These are phyloP conservation scores for Naganishia vaughanmartiniae DNA, from an alignment of 768 basidiomycete genomes.

Conservation along the genomic window DNA sequence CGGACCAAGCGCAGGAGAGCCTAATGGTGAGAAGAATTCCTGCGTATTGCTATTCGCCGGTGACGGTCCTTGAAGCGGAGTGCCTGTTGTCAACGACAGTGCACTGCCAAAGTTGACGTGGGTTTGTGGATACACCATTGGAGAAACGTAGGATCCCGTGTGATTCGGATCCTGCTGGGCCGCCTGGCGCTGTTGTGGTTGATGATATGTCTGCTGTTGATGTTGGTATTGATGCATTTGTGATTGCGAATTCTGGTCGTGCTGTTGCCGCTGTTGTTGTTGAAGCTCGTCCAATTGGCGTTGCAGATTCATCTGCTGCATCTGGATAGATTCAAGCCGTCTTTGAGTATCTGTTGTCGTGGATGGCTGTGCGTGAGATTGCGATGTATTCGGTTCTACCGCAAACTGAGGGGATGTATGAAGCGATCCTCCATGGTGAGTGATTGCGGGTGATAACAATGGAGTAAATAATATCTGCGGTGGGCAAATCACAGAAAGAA, in stretches of 20 bases:
- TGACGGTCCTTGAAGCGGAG: slow-evolving; percentile 58
- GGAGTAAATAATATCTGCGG: slow-evolving; percentile 51
- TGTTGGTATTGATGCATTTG: slow-evolving; percentile 38
- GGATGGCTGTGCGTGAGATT: not conserved
- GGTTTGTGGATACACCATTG: slow-evolving; percentile 55
- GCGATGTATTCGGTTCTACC: not conserved
- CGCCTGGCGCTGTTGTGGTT: slow-evolving; percentile 44
- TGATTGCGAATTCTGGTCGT: slow-evolving; percentile 32
- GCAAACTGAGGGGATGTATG: slow-evolving; percentile 26
- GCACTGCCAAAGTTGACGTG: slow-evolving; percentile 48
- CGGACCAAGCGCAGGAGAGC: slow-evolving; percentile 53
- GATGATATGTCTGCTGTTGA: slow-evolving; percentile 37
- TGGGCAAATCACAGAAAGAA: not conserved
- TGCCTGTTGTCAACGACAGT: slow-evolving; percentile 48
- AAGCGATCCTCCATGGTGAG: slow-evolving; percentile 14
- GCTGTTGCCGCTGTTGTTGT: slow-evolving; percentile 13
- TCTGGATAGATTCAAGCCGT: slow-evolving; percentile 45
- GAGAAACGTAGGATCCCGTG: slow-evolving; percentile 59
- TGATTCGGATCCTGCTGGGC: slow-evolving; percentile 53
- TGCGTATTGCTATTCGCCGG: slow-evolving; percentile 35
- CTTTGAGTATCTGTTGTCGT: slow-evolving; percentile 12
- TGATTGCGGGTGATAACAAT: slow-evolving; percentile 53
- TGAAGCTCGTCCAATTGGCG: slow-evolving; percentile 32
- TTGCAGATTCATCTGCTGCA: slow-evolving; percentile 39
- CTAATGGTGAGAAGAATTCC: slow-evolving; percentile 53